These are phyloP conservation scores for Sinapis alba DNA, from an alignment of 441 rosid species.

Conservation along the genomic window DNA sequence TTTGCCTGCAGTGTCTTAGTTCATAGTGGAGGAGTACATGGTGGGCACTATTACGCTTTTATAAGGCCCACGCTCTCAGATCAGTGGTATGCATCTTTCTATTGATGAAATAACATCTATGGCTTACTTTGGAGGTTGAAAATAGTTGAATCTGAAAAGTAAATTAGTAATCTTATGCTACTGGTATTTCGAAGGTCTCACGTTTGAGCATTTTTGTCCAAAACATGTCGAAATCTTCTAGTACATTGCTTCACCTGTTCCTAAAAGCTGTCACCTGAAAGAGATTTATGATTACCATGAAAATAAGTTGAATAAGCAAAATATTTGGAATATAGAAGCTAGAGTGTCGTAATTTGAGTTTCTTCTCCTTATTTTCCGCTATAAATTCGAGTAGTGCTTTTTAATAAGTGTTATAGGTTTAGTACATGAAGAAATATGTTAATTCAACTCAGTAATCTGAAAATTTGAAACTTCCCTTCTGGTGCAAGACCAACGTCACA, in stretches of 20 bases:
- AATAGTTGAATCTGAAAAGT: constrained; percentile 24
- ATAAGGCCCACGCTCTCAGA: constrained; percentile 77
- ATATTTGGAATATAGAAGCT: not conserved
- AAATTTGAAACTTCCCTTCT: not conserved
- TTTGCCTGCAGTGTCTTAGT: constrained; percentile 70
- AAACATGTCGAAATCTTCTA: not conserved
- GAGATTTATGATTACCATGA: not conserved
- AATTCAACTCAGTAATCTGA: not conserved
- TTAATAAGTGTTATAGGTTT: not conserved
- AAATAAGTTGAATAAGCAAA: not conserved
- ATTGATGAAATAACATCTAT: not conserved
- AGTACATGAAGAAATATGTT: constrained; percentile 3
- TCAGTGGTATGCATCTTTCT: constrained; percentile 52
- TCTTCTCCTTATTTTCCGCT: not conserved
- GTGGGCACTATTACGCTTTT: constrained; percentile 80
- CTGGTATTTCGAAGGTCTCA: not conserved
- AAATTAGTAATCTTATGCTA: constrained; percentile 2
- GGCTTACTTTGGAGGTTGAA: not conserved
- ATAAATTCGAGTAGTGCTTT: not conserved
- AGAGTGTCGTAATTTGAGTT: not conserved
- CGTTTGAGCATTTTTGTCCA: not conserved
- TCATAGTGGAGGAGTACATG: constrained; percentile 85
- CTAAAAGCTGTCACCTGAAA: constrained; percentile 2
- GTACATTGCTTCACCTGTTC: not conserved
- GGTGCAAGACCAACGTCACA: not conserved